Evolutionary conservation across 768 basidiomycete species (phyloP).

Genomic region (Rhodosporidiobolus odoratus): DNA sequence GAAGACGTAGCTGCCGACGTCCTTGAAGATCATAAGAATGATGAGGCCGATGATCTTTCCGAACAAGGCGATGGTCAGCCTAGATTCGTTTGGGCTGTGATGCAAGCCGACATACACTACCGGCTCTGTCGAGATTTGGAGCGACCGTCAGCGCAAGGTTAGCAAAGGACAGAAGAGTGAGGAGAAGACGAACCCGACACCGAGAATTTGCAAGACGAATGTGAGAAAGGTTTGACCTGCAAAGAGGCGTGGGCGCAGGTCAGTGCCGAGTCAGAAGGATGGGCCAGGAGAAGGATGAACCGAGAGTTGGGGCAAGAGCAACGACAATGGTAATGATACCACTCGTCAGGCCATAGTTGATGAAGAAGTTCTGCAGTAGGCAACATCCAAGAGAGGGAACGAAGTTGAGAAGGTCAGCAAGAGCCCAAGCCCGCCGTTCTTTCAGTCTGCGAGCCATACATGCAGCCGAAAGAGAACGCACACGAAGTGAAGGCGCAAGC

Average conservation of each 20-base stretch:
- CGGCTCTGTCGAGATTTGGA: no score
- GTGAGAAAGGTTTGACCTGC: constrained; percentile 43
- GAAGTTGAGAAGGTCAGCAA: neutral
- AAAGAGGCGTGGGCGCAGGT: neutral
- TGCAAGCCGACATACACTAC: no score
- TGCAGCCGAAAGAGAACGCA: neutral
- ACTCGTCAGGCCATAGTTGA: constrained; percentile 41
- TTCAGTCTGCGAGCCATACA: no score
- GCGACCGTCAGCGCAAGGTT: no score
- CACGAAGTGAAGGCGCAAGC: constrained; percentile 35
- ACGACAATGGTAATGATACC: constrained; percentile 44
- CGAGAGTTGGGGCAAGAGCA: constrained; percentile 43
- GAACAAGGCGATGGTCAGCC: no score
- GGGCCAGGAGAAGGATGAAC: constrained; percentile 2
- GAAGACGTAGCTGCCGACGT: constrained; percentile 44
- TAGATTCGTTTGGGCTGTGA: no score
- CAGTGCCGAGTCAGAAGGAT: constrained; percentile 1
- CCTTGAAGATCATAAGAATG: constrained; percentile 42
- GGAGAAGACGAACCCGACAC: neutral
- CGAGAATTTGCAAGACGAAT: constrained; percentile 43
- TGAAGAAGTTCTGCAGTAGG: constrained; percentile 41
- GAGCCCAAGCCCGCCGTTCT: no score
- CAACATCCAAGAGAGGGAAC: neutral
- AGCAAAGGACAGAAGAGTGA: neutral
- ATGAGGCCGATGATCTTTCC: constrained; percentile 34